Evolutionary conservation across 768 basidiomycete genomes (phyloP).

Genomic region (Hemileccinum rubropunctum): DNA sequence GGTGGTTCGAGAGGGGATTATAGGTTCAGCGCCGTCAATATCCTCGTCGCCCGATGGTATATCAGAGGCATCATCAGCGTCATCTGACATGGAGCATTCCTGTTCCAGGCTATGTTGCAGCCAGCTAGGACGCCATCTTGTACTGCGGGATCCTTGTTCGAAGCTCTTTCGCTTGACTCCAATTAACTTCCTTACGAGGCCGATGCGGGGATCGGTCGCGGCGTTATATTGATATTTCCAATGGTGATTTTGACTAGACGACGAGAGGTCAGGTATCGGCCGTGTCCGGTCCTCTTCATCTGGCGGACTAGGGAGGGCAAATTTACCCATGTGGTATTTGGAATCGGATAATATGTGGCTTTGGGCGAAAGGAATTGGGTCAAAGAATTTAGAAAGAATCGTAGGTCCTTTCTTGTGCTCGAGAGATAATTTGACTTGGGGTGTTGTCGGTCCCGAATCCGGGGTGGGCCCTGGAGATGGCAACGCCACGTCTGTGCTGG

Average conservation of each 20-base stretch:
- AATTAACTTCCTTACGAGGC: conserved; percentile 63
- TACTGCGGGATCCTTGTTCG: conserved; percentile 35
- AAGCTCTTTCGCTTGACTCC: conserved; percentile 65
- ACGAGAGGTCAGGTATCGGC: conserved; percentile 18
- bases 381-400: conserved; percentile 43
- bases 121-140: conserved; percentile 43
- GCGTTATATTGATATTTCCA: conserved; percentile 58
- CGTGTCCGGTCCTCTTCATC: conserved; percentile 44
- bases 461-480: conserved; percentile 54
- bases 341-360: conserved; percentile 63
- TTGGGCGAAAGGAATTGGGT: conserved; percentile 71
- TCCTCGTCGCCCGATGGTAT: conserved; percentile 40
- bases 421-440: conserved; percentile 47
- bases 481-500: conserved; percentile 42
- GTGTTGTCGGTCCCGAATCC: conserved; percentile 50
- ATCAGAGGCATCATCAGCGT: conserved; percentile 39
- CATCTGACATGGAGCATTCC: conserved; percentile 31
- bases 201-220: conserved; percentile 69
- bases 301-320: conserved; percentile 62
- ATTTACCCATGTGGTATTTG: conserved; percentile 76
- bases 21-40: conserved; percentile 28
- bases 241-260: conserved; percentile 22
- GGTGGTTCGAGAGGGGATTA: conserved; percentile 47
- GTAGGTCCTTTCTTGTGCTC: conserved; percentile 16
- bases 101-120: conserved; percentile 48